Conservation (phyloP, 78 protist species). For the Protostelium mycophagum region DNA sequence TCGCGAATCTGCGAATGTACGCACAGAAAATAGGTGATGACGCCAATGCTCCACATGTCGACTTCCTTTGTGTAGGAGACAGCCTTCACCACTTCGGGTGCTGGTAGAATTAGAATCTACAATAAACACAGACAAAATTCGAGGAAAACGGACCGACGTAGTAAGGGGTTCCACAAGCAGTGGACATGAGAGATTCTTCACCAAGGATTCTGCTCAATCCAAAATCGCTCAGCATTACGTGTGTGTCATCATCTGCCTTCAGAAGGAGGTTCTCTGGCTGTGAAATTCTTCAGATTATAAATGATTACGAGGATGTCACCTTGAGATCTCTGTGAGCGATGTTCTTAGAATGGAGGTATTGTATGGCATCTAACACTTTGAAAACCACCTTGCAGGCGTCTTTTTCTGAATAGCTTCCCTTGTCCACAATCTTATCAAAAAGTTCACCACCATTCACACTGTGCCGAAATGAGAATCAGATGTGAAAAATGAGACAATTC, state of each 20-base stretch:
- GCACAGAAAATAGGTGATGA: conserved; percentile 31
- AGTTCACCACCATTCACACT: conserved; percentile 69
- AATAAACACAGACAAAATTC: no score
- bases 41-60: conserved; percentile 66
- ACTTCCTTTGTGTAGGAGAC: conserved; percentile 38
- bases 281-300: not conserved
- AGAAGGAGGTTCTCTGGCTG: conserved; percentile 58
- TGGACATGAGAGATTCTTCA: conserved; percentile 53
- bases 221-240: conserved; percentile 30
- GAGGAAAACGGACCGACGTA: conserved; percentile 56
- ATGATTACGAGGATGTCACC: not conserved
- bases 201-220: conserved; percentile 50
- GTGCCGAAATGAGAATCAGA: not conserved
- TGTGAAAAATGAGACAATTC: not conserved
- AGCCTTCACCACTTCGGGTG: conserved; percentile 45
- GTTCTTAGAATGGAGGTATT: conserved; percentile 42
- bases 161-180: conserved; percentile 69
- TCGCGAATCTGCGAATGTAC: no score
- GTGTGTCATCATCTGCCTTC: conserved; percentile 13
- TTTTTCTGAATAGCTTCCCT: conserved; percentile 43
- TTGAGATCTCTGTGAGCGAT: conserved; percentile 69
- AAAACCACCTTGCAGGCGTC: conserved; percentile 21
- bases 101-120: not conserved
- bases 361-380: conserved; percentile 47
- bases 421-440: conserved; percentile 48